Conservation (phyloP, 164 flowering plant species). For the Stephania cephalantha region DNA sequence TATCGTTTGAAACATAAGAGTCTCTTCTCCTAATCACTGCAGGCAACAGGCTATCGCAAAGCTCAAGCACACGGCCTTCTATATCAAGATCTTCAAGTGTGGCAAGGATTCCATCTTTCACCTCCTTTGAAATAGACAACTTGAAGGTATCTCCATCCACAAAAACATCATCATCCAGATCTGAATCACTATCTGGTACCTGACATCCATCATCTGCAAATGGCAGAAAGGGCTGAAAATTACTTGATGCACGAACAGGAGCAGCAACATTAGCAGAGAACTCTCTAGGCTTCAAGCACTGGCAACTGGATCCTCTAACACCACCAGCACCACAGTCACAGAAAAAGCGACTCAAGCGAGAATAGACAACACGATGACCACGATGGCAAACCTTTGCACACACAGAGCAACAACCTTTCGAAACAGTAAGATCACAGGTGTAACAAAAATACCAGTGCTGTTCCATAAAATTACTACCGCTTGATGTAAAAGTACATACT, state of each 20-base stretch:
- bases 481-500: conserved; percentile 97
- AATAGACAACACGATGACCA: conserved; percentile 98
- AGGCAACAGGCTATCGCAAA: conserved; percentile 66
- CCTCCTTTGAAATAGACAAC: conserved; percentile 59
- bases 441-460: conserved; percentile 99
- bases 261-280: conserved; percentile 45
- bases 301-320: conserved; percentile 92
- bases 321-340: conserved; percentile 99
- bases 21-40: conserved; percentile 56
- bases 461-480: conserved; percentile 99
- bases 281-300: conserved; percentile 93
- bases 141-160: conserved; percentile 52
- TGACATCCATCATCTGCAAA: conserved; percentile 76
- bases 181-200: conserved; percentile 84
- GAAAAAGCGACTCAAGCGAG: conserved; percentile 95
- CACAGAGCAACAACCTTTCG: conserved; percentile 97
- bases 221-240: conserved; percentile 58
- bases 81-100: conserved; percentile 68
- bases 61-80: conserved; percentile 58
- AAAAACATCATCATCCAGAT: conserved; percentile 68
- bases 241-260: conserved; percentile 40
- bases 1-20: conserved; percentile 52
- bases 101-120: conserved; percentile 47
- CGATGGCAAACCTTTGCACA: conserved; percentile 99
- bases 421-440: conserved; percentile 95